Evolutionary conservation across 768 basidiomycete genomes (phyloP).

Genomic region (Panaeolus papilionaceus): DNA sequence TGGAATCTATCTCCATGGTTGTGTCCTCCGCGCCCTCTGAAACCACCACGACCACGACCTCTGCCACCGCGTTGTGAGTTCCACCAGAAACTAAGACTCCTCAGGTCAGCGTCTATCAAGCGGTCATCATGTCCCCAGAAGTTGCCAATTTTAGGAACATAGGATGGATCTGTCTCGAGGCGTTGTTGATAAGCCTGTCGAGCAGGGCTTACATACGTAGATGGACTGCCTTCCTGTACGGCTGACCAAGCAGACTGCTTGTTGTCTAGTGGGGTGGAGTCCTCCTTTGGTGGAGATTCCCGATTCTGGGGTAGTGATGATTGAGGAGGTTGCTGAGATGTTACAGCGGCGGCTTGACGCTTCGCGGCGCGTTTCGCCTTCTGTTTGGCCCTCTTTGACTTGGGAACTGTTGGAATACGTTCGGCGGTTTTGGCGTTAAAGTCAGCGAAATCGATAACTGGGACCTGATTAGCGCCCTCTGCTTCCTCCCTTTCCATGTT

Average conservation of each 20-base stretch:
- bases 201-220: conserved; percentile 43
- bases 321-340: conserved; percentile 20
- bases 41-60: conserved; percentile 63
- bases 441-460: conserved; percentile 83
- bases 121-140: conserved; percentile 98
- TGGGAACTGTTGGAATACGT: conserved; percentile 44
- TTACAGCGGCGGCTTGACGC: conserved; percentile 11
- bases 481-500: conserved; percentile 79
- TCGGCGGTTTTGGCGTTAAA: conserved; percentile 43
- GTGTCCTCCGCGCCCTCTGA: conserved; percentile 62
- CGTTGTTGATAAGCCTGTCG: conserved; percentile 89
- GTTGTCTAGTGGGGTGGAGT: conserved; percentile 15
- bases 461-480: conserved; percentile 71
- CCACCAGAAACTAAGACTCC: conserved; percentile 90
- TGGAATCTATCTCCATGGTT: conserved; percentile 28
- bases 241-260: conserved; percentile 22
- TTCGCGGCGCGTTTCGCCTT: conserved; percentile 24
- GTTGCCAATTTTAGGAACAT: conserved; percentile 87
- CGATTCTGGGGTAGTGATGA: conserved; percentile 37
- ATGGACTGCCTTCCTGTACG: conserved; percentile 11
- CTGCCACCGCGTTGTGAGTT: conserved; percentile 68
- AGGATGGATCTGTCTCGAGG: conserved; percentile 84
- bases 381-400: conserved; percentile 47
- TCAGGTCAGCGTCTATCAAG: conserved; percentile 79
- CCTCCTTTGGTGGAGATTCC: conserved; percentile 10